A percentile compares a stretch with the other conserved stretches of the same genome.
These are phyloP conservation scores for Marchantia polymorpha DNA, from an alignment of 225 moss, liverwort and hornwort species.

Conservation along the genomic window DNA sequence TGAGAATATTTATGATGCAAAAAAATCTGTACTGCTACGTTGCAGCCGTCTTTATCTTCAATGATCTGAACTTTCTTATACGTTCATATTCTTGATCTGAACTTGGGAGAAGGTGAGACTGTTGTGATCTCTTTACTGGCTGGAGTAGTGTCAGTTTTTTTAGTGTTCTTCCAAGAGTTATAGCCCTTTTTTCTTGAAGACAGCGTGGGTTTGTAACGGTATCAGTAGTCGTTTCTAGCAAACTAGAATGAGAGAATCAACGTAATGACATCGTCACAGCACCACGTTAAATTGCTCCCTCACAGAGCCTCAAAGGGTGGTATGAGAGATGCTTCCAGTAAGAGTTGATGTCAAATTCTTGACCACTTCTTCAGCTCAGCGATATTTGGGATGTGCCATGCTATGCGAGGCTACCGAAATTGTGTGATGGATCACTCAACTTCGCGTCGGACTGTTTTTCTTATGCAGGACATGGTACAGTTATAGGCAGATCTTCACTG, in stretches of 20 bases:
- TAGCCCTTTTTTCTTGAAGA: neutral
- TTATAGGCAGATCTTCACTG: neutral
- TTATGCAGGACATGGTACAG: no score
- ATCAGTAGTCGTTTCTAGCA: neutral
- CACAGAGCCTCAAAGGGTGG: neutral
- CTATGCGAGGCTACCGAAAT: no score
- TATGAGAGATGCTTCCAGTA: neutral
- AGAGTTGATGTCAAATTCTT: neutral
- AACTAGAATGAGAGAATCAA: neutral
- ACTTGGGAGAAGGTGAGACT: neutral
- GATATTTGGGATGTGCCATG: no score
- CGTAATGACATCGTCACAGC: neutral
- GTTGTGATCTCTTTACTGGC: neutral
- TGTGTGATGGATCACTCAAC: no score
- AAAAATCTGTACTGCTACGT: neutral
- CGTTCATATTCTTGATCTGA: slow-evolving; percentile 1
- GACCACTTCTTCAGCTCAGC: neutral
- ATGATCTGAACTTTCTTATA: neutral
- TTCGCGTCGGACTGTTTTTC: no score
- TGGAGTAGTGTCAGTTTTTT: neutral
- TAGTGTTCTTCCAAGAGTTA: neutral
- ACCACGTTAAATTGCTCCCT: neutral
- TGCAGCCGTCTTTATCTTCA: neutral
- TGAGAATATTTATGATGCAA: slow-evolving; percentile 6
- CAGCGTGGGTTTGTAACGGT: neutral